These are phyloP conservation scores for Cucurbita maxima DNA, from an alignment of 306 rosid species.

Conservation along the genomic window DNA sequence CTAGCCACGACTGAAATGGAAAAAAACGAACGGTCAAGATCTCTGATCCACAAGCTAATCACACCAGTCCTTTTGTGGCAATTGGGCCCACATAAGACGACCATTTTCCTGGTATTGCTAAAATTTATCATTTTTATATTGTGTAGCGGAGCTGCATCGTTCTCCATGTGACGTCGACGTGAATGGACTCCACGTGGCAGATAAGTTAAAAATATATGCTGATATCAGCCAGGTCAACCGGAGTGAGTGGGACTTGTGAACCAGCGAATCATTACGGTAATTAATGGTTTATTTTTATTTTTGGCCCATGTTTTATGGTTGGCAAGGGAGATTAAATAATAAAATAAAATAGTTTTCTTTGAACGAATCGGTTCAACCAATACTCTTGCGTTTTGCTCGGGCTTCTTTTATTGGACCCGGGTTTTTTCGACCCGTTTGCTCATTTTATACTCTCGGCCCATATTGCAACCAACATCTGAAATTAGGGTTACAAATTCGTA, in stretches of 20 bases:
- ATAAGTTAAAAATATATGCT: background rate
- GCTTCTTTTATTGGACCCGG: background rate
- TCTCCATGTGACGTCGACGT: background rate
- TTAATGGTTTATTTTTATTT: background rate
- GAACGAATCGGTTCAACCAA: too few species aligned
- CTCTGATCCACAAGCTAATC: background rate
- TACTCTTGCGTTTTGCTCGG: background rate
- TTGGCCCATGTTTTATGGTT: background rate
- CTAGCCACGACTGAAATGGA: background rate
- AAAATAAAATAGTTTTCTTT: background rate
- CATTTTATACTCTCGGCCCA: background rate
- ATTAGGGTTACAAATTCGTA: background rate
- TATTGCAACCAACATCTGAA: background rate
- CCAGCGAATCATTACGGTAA: background rate
- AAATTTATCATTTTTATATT: background rate
- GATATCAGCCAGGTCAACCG: background rate
- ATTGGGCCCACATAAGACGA: conserved; percentile 20
- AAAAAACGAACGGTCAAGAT: conserved; percentile 1
- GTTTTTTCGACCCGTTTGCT: background rate
- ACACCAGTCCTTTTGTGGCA: background rate
- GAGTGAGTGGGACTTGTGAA: background rate
- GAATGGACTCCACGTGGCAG: background rate
- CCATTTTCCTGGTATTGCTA: conserved; percentile 11
- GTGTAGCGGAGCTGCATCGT: background rate
- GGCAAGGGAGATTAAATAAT: background rate